These are phyloP conservation scores for Eucalyptus shirleyi DNA, from an alignment of 345 rosid genomes.

Conservation along the genomic window DNA sequence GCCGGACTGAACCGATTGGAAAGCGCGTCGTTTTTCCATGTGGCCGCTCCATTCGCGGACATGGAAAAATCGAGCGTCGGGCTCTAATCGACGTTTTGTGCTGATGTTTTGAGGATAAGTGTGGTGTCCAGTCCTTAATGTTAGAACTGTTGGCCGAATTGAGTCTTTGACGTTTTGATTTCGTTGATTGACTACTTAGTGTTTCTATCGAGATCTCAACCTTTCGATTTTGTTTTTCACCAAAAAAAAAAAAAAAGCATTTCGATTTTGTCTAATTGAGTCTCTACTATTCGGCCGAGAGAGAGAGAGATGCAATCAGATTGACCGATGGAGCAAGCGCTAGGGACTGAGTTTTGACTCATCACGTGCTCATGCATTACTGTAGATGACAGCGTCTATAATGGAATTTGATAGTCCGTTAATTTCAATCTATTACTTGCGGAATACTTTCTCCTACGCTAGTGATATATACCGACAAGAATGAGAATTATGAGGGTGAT, in stretches of 20 bases:
- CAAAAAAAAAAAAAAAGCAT: too few species aligned
- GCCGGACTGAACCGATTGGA: too few species aligned
- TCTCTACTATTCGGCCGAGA: neutral
- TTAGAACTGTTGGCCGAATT: neutral
- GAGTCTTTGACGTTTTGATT: neutral
- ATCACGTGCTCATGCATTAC: neutral
- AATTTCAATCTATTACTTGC: neutral
- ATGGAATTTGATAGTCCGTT: neutral
- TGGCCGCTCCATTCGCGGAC: neutral
- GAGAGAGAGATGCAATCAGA: neutral
- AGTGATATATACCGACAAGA: rapidly evolving
- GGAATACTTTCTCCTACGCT: neutral
- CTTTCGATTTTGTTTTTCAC: too few species aligned
- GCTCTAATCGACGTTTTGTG: neutral
- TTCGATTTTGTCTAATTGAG: neutral
- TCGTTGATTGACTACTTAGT: rapidly evolving
- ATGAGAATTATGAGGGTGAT: neutral
- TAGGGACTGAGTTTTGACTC: neutral
- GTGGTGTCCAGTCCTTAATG: neutral
- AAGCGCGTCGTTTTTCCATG: too few species aligned
- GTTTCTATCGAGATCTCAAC: neutral
- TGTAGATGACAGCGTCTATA: neutral
- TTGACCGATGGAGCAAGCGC: neutral
- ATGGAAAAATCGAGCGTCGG: neutral
- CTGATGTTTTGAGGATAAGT: neutral